phyloP scores from a whole-genome alignment of 805 yeast genomes.

The Saccharomycopsis sp. region DNA sequence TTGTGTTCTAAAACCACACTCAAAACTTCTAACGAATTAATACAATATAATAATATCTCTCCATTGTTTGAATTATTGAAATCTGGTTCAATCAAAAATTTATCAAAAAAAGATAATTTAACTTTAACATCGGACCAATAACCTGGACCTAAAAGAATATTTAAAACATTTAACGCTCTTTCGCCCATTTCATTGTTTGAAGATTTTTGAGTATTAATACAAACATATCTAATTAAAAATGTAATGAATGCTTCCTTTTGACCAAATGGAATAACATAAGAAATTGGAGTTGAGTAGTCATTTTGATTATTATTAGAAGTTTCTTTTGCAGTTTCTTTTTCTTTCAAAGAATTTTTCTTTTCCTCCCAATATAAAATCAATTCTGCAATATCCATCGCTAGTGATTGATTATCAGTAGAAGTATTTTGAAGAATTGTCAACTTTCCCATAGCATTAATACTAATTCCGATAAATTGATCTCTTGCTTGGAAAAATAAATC shows the following conservation, averaged over 20 bases:
- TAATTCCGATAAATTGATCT: constrained; percentile 80
- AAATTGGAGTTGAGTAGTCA: constrained; percentile 35
- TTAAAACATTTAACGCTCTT: constrained; percentile 67
- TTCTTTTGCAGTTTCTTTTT: not conserved
- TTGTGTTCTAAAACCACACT: constrained; percentile 76
- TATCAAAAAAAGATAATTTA: constrained; percentile 81
- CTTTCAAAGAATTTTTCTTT: constrained; percentile 26
- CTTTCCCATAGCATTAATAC: constrained; percentile 88
- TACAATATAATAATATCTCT: constrained; percentile 53
- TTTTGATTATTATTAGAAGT: not conserved
- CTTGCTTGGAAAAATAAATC: constrained; percentile 78
- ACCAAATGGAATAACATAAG: constrained; percentile 57
- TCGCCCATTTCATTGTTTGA: constrained; percentile 79
- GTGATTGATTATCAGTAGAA: constrained; percentile 66
- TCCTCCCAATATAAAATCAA: constrained; percentile 80
- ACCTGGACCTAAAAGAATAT: constrained; percentile 57
- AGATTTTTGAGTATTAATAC: constrained; percentile 76
- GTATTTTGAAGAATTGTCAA: constrained; percentile 70
- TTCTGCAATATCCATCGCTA: constrained; percentile 86
- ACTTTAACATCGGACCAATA: constrained; percentile 85
- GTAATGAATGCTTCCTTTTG: constrained; percentile 87
- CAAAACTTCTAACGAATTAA: constrained; percentile 86
- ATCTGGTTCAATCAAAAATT: constrained; percentile 74
- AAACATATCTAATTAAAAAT: constrained; percentile 76
- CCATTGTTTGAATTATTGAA: constrained; percentile 37